A percentile compares a stretch with the other conserved stretches of the same genome.
Conservation (phyloP, 2,329 filamentous ascomycete species). For the Neurospora sp. region DNA sequence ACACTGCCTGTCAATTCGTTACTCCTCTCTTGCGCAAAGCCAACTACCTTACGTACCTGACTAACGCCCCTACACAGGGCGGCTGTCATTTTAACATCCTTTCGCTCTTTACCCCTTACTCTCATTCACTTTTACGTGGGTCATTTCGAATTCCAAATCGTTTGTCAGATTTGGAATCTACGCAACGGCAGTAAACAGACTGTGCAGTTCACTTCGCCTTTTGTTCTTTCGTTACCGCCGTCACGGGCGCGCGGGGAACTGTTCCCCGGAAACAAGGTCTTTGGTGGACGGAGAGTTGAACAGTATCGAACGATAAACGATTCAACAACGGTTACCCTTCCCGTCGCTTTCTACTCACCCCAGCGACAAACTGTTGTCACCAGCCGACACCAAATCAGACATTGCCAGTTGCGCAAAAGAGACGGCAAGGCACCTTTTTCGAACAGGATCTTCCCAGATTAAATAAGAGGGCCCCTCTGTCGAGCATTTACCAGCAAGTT, state of each 20-base stretch:
- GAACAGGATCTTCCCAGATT: not conserved
- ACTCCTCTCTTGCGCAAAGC: not conserved
- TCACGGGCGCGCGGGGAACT: not conserved
- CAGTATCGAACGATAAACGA: not conserved
- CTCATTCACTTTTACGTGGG: not conserved
- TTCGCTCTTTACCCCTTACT: not conserved
- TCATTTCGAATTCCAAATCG: not conserved
- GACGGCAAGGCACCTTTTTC: not conserved
- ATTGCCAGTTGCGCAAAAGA: not conserved
- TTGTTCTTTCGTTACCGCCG: not conserved
- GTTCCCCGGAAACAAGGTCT: not conserved
- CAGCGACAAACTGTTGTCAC: not conserved
- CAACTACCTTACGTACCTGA: not conserved
- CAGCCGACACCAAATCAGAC: not conserved
- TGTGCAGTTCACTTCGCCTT: not conserved
- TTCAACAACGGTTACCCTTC: not conserved
- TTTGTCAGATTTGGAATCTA: not conserved
- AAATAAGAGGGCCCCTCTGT: not conserved
- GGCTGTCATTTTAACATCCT: not conserved
- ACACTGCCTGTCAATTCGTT: not conserved
- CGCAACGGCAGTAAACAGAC: not conserved
- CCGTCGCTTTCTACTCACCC: not conserved
- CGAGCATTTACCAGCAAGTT: not conserved
- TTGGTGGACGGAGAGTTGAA: not conserved
- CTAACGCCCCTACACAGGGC: not conserved